Base-by-base conservation (phyloP, 2,329 filamentous ascomycete species). In the Colletotrichum higginsianum region DNA sequence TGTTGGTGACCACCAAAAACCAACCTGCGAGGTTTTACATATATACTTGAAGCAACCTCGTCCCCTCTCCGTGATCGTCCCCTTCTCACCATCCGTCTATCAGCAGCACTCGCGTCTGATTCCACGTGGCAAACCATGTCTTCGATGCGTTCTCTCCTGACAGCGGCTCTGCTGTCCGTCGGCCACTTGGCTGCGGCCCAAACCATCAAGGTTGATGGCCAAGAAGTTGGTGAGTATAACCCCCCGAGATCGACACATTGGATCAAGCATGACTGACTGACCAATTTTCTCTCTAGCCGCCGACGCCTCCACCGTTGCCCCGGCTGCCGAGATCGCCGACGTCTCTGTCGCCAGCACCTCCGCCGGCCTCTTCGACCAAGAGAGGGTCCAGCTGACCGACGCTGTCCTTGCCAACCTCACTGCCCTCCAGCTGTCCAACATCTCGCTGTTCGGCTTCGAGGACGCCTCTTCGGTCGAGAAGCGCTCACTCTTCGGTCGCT, bases 321-420 rank as follows among this genome's bases (percentile, higher is more conserved):
- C 75, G 56, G 77, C 75, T 18, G 73, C 66, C 56, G 67, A 38
- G 55, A 35, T 70, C 66, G 66, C 56, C 42, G 61, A 66, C 18
- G 56, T 66, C 38, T 23, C 64, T 12, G 55, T 47, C 49, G 30
- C 61, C 23, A 49, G 55, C 60, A 56, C 60, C 16, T 53, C 70
- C 13, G 53, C 64, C 11, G 62, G 55, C 13, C 65, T 73, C 26
- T 72, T 71, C 23, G 16, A 60, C n/a, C 62, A 55, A 23, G 78
- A 81, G 52, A 70, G 69, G 16, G 73, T 79, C 23, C 79, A 82
- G 63, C 75, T 84, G 64, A 84, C 82, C 1, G 78, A 82, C 30
- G 75, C 74, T 8, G 77, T 79, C 2, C 73, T 84, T 30, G 73
- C 75, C 52, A 79, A 80, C 58, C 75, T 83, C 2, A 79, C 80